Percentiles rank a stretch among this genome's conserved stretches.
Conservation (phyloP, 1,139 yeast species). For the Geotrichum fermentans region DNA sequence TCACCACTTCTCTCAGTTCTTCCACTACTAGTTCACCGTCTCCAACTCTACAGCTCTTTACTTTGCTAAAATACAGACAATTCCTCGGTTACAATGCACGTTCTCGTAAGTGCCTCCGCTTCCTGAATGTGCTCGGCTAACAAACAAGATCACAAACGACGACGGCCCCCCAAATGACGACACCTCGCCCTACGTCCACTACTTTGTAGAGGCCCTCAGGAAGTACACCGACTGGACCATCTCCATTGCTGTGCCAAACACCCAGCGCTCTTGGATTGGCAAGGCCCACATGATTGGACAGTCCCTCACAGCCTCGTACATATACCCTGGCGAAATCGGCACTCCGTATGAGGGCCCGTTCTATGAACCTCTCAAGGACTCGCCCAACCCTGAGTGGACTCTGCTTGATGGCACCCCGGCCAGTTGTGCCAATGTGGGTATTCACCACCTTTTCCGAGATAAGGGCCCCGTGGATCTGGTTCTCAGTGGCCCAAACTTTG, state of each 20-base stretch:
- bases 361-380: slow-evolving; percentile 35
- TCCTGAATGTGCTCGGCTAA: not conserved
- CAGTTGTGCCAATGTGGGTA: slow-evolving; percentile 86
- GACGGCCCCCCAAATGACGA: slow-evolving; percentile 87
- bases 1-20: no score
- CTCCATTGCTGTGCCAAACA: slow-evolving; percentile 70
- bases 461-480: slow-evolving; percentile 74
- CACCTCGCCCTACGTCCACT: slow-evolving; percentile 82
- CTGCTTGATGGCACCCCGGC: slow-evolving; percentile 92
- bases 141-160: slow-evolving; percentile 64
- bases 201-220: slow-evolving; percentile 65
- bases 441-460: slow-evolving; percentile 59
- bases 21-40: not conserved
- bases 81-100: slow-evolving; percentile 24
- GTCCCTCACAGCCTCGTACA: slow-evolving; percentile 60
- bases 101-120: slow-evolving; percentile 14
- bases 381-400: slow-evolving; percentile 71
- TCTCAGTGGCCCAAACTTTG: slow-evolving; percentile 91
- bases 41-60: no score
- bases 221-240: slow-evolving; percentile 74
- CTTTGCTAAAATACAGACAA: no score
- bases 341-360: slow-evolving; percentile 69
- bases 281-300: slow-evolving; percentile 94
- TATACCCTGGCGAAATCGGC: slow-evolving; percentile 38
- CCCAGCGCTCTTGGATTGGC: slow-evolving; percentile 84